Evolutionary conservation across 345 rosid genomes (phyloP).

Genomic region (Boechera retrofracta): DNA sequence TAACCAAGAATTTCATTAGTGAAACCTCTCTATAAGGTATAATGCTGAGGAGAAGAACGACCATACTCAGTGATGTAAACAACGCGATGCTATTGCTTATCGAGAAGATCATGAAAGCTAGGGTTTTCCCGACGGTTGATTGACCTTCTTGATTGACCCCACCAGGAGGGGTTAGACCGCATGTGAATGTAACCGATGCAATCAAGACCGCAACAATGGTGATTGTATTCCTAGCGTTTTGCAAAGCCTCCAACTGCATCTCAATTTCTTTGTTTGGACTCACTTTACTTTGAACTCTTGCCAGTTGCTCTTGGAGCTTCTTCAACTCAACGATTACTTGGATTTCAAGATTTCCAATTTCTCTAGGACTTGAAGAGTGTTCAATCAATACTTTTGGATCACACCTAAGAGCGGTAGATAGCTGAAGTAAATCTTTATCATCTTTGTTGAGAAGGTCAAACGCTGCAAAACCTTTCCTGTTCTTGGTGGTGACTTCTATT

Average conservation of each 20-base stretch:
- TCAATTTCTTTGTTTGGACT: not conserved
- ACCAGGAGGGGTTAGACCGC: constrained; percentile 32
- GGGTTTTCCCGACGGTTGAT: constrained; percentile 20
- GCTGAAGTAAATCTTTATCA: not conserved
- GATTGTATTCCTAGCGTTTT: constrained; percentile 20
- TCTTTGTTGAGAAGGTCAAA: constrained; percentile 31
- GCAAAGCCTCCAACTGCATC: constrained; percentile 23
- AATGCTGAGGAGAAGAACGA: constrained; percentile 40
- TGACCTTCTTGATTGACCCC: constrained; percentile 24
- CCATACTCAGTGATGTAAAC: constrained; percentile 49
- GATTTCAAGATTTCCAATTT: not conserved
- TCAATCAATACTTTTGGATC: not conserved
- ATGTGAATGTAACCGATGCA: constrained; percentile 28
- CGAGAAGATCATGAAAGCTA: constrained; percentile 46
- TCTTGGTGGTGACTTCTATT: constrained; percentile 6
- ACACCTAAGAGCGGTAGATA: constrained; percentile 9
- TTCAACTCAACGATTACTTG: not conserved
- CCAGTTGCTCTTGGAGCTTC: too few species aligned
- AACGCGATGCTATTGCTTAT: constrained; percentile 51
- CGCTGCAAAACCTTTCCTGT: constrained; percentile 28
- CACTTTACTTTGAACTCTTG: not conserved
- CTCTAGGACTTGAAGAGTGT: not conserved
- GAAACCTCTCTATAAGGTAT: constrained; percentile 33
- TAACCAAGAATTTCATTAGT: constrained; percentile 29
- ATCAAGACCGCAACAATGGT: not conserved